phyloP scores from a whole-genome alignment of 495 filamentous ascomycete species.

The Xylaria longipes region DNA sequence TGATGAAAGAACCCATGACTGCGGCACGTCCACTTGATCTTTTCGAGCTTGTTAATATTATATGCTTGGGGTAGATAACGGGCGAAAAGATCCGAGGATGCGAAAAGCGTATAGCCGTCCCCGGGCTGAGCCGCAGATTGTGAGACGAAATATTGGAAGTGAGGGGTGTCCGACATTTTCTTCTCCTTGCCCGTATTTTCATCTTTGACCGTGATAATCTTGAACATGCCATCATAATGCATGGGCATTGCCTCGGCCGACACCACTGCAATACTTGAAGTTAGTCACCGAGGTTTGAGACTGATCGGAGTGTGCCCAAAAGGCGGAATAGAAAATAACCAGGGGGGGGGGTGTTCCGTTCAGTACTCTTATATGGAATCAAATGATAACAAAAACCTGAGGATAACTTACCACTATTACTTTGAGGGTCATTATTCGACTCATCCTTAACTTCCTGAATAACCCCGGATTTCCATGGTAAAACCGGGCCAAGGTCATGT shows the following conservation, averaged over 20 bases:
- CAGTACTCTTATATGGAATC: neutral
- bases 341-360: neutral
- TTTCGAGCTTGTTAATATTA: conserved; percentile 12
- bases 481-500: neutral
- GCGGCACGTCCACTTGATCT: conserved; percentile 13
- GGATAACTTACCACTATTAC: neutral
- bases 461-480: neutral
- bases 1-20: neutral
- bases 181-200: neutral
- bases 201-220: neutral
- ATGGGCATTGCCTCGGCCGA: neutral
- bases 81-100: conserved; percentile 14
- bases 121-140: neutral
- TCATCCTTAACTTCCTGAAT: neutral
- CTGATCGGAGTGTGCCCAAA: neutral
- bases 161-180: neutral
- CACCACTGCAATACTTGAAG: neutral
- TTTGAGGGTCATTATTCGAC: neutral
- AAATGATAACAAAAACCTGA: neutral
- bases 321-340: neutral
- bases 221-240: neutral
- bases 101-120: neutral
- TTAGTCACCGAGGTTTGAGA: neutral
- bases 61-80: conserved; percentile 21
- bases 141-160: conserved; percentile 10